Percentiles rank a stretch among this genome's conserved stretches.
These are phyloP conservation scores for Torulaspora franciscae DNA, from an alignment of 805 yeast species.

Conservation along the genomic window DNA sequence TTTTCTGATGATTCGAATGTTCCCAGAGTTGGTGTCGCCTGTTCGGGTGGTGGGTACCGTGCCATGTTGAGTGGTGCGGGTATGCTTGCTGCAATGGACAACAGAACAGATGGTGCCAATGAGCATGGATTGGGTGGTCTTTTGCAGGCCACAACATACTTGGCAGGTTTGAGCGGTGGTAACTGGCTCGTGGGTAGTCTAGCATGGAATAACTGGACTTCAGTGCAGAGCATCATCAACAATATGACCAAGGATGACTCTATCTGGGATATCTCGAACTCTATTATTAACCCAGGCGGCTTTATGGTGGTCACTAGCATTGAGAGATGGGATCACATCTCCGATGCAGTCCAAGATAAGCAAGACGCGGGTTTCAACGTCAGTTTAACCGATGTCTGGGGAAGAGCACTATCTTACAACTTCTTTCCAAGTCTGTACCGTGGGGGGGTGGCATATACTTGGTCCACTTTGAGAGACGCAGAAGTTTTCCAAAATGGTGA, in stretches of 20 bases:
- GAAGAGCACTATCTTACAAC: conserved; percentile 67
- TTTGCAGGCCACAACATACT: conserved; percentile 62
- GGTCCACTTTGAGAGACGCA: conserved; percentile 54
- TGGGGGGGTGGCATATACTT: conserved; percentile 62
- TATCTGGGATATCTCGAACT: conserved; percentile 66
- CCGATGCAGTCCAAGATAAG: conserved; percentile 51
- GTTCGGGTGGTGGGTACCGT: conserved; percentile 86
- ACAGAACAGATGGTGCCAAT: conserved; percentile 55
- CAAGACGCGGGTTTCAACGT: conserved; percentile 61
- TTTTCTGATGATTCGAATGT: conserved; percentile 20
- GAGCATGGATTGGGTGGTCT: conserved; percentile 66
- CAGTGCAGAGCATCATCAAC: conserved; percentile 53
- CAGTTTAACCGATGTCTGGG: conserved; percentile 75
- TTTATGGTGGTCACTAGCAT: conserved; percentile 49
- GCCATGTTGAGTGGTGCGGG: conserved; percentile 89
- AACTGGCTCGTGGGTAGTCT: conserved; percentile 75
- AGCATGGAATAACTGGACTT: conserved; percentile 66
- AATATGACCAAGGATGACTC: conserved; percentile 35
- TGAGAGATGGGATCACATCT: conserved; percentile 50
- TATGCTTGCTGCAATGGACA: conserved; percentile 70
- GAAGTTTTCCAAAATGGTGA: conserved; percentile 55
- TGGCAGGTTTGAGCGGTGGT: conserved; percentile 81
- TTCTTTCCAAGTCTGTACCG: conserved; percentile 57
- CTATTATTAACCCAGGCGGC: conserved; percentile 64
- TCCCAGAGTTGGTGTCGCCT: conserved; percentile 52